A percentile compares a stretch with the other conserved stretches of the same genome.
phyloP scores from a whole-genome alignment of 2,329 filamentous ascomycete species.

The Dothideomycetes sp. region DNA sequence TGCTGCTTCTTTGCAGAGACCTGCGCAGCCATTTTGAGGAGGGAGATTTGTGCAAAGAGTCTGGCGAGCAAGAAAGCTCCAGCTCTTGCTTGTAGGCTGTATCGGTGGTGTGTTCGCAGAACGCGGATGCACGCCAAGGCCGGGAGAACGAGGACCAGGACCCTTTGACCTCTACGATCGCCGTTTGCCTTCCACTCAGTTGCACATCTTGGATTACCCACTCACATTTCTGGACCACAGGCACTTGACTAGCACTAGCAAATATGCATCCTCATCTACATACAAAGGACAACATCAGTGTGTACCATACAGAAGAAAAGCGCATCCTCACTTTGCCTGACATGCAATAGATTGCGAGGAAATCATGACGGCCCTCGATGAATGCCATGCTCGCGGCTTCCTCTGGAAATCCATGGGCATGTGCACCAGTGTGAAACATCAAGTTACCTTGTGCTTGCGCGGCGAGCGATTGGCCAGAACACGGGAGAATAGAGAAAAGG shows the following conservation, averaged over 20 bases:
- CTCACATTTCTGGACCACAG: no score
- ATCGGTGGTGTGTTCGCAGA: no score
- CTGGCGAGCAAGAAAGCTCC: no score
- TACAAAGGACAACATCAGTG: conserved; percentile 83
- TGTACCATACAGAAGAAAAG: conserved; percentile 15
- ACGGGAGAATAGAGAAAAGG: conserved; percentile 59
- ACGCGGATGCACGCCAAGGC: no score
- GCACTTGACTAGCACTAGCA: no score
- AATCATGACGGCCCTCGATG: conserved; percentile 84
- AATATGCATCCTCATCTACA: conserved; percentile 99
- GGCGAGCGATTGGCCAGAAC: conserved; percentile 71
- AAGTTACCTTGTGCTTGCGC: conserved; percentile 76
- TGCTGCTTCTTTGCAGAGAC: conserved; percentile 61
- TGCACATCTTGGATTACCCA: no score
- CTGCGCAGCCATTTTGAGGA: conserved; percentile 40
- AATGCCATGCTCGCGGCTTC: conserved; percentile 89
- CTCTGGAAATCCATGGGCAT: conserved; percentile 81
- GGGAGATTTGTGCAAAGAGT: no score
- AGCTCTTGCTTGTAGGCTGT: conserved; percentile 1
- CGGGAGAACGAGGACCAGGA: no score
- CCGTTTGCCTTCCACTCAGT: no score
- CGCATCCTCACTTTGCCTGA: conserved; percentile 5
- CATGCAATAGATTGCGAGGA: conserved; percentile 72
- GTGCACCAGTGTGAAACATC: conserved; percentile 77
- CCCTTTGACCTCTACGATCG: no score